Base-by-base conservation (phyloP, 2,329 filamentous ascomycete genomes). In the Penicillium psychrosexuale region DNA sequence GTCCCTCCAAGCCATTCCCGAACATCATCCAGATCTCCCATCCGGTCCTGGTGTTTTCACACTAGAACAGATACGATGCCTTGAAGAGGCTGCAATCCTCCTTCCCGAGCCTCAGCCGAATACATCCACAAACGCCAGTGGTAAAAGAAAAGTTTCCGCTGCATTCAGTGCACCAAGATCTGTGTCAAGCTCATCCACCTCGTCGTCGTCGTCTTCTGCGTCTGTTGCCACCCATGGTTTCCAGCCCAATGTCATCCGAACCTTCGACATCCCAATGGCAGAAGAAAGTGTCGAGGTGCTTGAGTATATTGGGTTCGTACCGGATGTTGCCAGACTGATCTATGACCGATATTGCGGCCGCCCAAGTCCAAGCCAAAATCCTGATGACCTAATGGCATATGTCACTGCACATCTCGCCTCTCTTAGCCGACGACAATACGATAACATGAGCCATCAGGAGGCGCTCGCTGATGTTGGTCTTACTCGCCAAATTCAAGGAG, bases 211-310 rank as follows among this genome's bases (percentile, higher is more conserved):
- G n/a, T 44, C 40, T 30, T 44, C 40, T 31, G 40, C 27, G 6
- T 44, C 40, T 6, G n/a, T 44, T 19, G 11, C 27, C n/a, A 44
- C 40, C 8, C 40, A 5, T 44, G 40, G 40, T 8, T 53, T 28
- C 44, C 44, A 46, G 11, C 42, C 42, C 27, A 5, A 44, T 36
- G 31, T 46, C 9, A 36, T 36, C 30, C 44, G 5, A 34, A 34
- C 44, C 31, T 46, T 46, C 15, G 31, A 46, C 31, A 46, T 46
- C 44, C 19, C 45, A 37, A 36, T 47, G 15, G 45, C 45, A 27
- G 19, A 47, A 55, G 51, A 47, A 45, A 47, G 51, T 31, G 37
- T 53, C 44, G 44, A 53, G 30, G 44, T 53, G 43, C 51, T 53
- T 28, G 51, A 53, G 37, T 48, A 40, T 45, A 53, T 53, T 53